Evolutionary conservation across 306 rosid species (phyloP), one percentile per base, ranked within the genome.

Genomic region (Cicer chorassanicum): DNA sequence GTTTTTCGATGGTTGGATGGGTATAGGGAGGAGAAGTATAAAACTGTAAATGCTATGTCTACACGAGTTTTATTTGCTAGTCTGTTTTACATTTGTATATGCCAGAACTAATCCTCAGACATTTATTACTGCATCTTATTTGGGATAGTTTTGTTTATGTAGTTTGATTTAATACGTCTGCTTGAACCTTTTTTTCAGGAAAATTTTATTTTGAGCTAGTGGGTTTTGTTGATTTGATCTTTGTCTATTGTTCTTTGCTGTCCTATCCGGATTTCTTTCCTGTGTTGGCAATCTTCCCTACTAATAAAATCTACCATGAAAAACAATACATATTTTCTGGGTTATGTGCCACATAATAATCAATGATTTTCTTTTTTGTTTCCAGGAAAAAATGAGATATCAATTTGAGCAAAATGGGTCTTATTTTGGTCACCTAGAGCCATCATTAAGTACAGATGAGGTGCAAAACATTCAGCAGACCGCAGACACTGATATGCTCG

Each of bases 351-450:
- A 40, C 44, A 12, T 7, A 44, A 61, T 12, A 12, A 34, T 9
- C 18, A 44, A 36, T 55, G 54, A 16, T 9, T 60, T 36, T 71
- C 40, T 48, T 46, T 29, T 48, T 45, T 2, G 45, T 60, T 69
- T 43, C 21, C 86, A 85, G 89, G 86, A 82, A 41, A 76, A 70
- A 44, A n/a, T 56, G 80, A 85, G 80, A 14, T 78, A 72, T 13
- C 80, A 79, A 72, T 78, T 75, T 82, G 80, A 65, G 73, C 84
- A 82, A 75, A 79, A 72, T 9, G 64, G 60, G 13, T 57, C 84
- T 56, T 56, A 79, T 43, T 66, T 61, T 6, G 38, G 55, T 73
- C 82, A 84, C 9, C 34, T 24, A 9, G 83, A 55, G 41, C 67
- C 77, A 51, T 36, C 70, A 39, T 54, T 21, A 8, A 54, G 65